A percentile compares a stretch with the other conserved stretches of the same genome.
These are phyloP conservation scores for Exidia glandulosa DNA, from an alignment of 768 basidiomycete genomes.

Conservation along the genomic window DNA sequence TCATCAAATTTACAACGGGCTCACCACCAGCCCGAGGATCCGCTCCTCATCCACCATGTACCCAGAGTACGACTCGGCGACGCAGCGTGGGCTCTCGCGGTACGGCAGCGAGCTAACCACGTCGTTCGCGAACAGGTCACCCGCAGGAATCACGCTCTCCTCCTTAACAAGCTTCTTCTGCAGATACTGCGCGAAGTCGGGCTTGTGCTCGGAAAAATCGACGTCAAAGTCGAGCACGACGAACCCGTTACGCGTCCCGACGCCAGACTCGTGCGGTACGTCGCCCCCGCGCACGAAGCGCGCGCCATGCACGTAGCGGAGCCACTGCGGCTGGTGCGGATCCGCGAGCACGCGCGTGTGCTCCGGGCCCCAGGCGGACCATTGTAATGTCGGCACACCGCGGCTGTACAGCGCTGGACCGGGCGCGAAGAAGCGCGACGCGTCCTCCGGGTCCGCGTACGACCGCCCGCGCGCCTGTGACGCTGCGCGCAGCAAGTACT, in stretches of 20 bases:
- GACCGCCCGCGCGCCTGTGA: neutral
- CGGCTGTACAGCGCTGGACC: conserved; percentile 12
- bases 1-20: conserved; percentile 7
- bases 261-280: neutral
- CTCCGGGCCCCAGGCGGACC: conserved; percentile 29
- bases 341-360: conserved; percentile 24
- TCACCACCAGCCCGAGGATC: conserved; percentile 29
- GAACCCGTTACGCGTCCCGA: conserved; percentile 6
- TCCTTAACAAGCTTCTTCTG: neutral
- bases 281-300: conserved; percentile 20
- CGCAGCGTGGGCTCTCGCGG: conserved; percentile 16
- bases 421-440: conserved; percentile 22
- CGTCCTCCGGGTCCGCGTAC: conserved; percentile 11
- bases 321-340: conserved; percentile 26
- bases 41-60: conserved; percentile 34
- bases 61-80: conserved; percentile 23
- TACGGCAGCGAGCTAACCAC: conserved; percentile 24
- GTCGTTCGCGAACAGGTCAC: conserved; percentile 13
- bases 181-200: neutral
- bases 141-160: conserved; percentile 3
- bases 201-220: conserved; percentile 1
- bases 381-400: conserved; percentile 12
- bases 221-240: conserved; percentile 24
- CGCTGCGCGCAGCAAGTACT: neutral
- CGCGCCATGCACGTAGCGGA: conserved; percentile 32